phyloP scores from a whole-genome alignment of 1,139 yeast genomes.

The Nematodospora anomalae region DNA sequence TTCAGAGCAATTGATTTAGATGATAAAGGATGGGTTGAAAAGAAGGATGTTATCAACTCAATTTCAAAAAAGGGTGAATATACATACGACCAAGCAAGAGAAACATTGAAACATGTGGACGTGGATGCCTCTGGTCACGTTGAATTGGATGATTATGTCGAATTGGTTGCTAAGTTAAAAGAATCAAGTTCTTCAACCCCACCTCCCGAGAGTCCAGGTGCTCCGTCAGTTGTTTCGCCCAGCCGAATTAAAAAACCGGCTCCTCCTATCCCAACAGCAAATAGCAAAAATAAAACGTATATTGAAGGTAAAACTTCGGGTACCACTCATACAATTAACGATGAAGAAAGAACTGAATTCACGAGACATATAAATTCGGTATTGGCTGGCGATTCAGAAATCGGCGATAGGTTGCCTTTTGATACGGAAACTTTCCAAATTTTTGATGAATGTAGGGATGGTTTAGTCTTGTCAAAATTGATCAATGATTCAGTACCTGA shows the following conservation, averaged over 20 bases:
- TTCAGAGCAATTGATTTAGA: constrained; percentile 76
- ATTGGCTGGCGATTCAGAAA: constrained; percentile 82
- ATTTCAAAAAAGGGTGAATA: constrained; percentile 78
- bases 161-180: constrained; percentile 70
- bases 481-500: constrained; percentile 98
- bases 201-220: constrained; percentile 16
- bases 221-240: constrained; percentile 25
- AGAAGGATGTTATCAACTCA: constrained; percentile 83
- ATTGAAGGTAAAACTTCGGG: constrained; percentile 81
- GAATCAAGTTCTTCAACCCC: constrained; percentile 42
- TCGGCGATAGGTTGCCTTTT: constrained; percentile 85
- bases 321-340: constrained; percentile 95
- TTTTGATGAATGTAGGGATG: constrained; percentile 96
- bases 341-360: constrained; percentile 94
- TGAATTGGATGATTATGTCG: constrained; percentile 94
- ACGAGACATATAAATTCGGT: constrained; percentile 94
- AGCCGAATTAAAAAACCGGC: constrained; percentile 19
- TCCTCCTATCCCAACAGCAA: constrained; percentile 48
- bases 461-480: constrained; percentile 86
- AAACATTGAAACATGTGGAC: constrained; percentile 82
- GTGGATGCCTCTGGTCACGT: constrained; percentile 98
- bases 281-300: constrained; percentile 69
- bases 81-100: constrained; percentile 89
- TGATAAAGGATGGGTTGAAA: constrained; percentile 95
- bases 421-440: constrained; percentile 94